Conservation (phyloP, 2,329 filamentous ascomycete species). For the Colletotrichum theobromicola region DNA sequence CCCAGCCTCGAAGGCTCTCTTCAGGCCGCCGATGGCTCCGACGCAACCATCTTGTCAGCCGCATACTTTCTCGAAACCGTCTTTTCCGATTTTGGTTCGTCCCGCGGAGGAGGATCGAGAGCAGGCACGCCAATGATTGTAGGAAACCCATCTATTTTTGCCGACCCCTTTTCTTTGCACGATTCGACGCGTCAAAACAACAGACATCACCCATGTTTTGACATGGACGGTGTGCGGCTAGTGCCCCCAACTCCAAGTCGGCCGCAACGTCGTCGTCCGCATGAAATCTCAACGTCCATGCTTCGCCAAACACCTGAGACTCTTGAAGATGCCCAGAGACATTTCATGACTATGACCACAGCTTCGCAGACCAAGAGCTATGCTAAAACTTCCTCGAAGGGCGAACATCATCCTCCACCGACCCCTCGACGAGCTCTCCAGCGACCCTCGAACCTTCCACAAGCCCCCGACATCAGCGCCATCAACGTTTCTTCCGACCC, state of each 20-base stretch:
- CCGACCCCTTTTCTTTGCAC: slow-evolving; percentile 20
- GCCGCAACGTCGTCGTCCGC: not conserved
- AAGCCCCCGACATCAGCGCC: slow-evolving; percentile 75
- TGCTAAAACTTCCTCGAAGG: slow-evolving; percentile 56
- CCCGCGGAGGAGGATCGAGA: slow-evolving; percentile 65
- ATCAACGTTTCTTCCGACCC: slow-evolving; percentile 71
- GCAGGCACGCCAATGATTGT: slow-evolving; percentile 74
- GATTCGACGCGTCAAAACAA: slow-evolving; percentile 1
- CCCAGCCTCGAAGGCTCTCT: slow-evolving; percentile 73
- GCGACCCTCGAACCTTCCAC: slow-evolving; percentile 73
- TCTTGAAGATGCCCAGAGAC: slow-evolving; percentile 5
- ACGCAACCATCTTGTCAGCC: slow-evolving; percentile 78
- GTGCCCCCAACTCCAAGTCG: slow-evolving; percentile 32
- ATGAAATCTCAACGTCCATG: not conserved
- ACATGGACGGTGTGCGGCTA: slow-evolving; percentile 50
- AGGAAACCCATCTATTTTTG: slow-evolving; percentile 43
- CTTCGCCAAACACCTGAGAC: not conserved
- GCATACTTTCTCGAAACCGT: slow-evolving; percentile 79
- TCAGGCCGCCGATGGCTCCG: slow-evolving; percentile 77
- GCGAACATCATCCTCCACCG: slow-evolving; percentile 56
- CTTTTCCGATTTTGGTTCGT: slow-evolving; percentile 69
- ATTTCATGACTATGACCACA: slow-evolving; percentile 35
- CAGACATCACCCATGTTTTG: slow-evolving; percentile 34
- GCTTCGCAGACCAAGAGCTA: slow-evolving; percentile 41
- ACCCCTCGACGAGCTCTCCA: slow-evolving; percentile 68